These are phyloP conservation scores for Coniella lustricola DNA, from an alignment of 2,329 filamentous ascomycete genomes.

Conservation along the genomic window DNA sequence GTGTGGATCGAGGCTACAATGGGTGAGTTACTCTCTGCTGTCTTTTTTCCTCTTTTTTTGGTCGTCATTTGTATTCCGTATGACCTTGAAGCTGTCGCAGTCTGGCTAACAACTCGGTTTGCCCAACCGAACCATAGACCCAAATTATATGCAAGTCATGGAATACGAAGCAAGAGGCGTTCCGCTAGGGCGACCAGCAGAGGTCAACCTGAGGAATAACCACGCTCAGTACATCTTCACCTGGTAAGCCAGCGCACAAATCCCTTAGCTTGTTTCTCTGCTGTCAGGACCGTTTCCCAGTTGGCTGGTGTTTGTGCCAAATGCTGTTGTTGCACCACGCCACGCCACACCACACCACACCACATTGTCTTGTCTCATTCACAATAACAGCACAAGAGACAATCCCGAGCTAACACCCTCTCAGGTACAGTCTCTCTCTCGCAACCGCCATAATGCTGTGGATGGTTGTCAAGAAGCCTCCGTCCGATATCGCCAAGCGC, in stretches of 20 bases:
- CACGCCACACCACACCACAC: too few relatives aligned
- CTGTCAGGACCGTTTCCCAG: background rate
- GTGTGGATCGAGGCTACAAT: constrained; percentile 97
- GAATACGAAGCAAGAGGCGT: constrained; percentile 74
- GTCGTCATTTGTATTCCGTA: too few relatives aligned
- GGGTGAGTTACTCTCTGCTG: constrained; percentile 46
- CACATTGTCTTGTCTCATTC: too few relatives aligned
- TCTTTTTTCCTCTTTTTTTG: too few relatives aligned
- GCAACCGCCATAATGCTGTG: constrained; percentile 94
- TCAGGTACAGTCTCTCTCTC: constrained; percentile 75
- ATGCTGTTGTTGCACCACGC: too few relatives aligned
- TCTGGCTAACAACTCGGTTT: constrained; percentile 13
- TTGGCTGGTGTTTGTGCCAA: too few relatives aligned
- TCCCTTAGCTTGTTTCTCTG: background rate
- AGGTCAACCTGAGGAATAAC: constrained; percentile 92
- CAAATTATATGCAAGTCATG: constrained; percentile 69
- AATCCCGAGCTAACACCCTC: constrained; percentile 8
- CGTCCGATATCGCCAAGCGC: constrained; percentile 63
- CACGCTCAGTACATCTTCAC: constrained; percentile 98
- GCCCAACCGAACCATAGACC: constrained; percentile 56
- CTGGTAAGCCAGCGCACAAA: constrained; percentile 77
- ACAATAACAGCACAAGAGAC: too few relatives aligned
- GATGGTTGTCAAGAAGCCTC: constrained; percentile 86
- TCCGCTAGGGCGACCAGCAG: constrained; percentile 78
- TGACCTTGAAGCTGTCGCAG: too few relatives aligned